A percentile compares a stretch with the other conserved stretches of the same genome.
Evolutionary conservation across 768 basidiomycete species (phyloP).

Genomic region (Amyloporia xantha): DNA sequence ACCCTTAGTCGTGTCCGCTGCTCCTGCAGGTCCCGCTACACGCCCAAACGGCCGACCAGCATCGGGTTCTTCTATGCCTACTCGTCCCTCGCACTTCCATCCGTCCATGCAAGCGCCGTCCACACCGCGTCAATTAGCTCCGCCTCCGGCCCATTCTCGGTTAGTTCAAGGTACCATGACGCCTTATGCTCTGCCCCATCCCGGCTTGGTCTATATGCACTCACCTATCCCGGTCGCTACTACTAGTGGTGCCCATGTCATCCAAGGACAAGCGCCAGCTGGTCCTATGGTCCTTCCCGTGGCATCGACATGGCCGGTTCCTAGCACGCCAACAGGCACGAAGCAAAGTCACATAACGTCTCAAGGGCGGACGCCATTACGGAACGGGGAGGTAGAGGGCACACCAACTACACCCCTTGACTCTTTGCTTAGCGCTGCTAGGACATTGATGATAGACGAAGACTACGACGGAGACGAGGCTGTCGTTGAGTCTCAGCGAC

Average conservation of each 20-base stretch:
- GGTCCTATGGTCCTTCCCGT: background rate
- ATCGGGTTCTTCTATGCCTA: no score
- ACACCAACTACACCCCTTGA: slow-evolving; percentile 43
- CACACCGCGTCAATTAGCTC: background rate
- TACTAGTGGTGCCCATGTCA: background rate
- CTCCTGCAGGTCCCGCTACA: no score
- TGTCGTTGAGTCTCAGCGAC: background rate
- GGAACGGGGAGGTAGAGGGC: slow-evolving; percentile 11
- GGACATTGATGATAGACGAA: slow-evolving; percentile 44
- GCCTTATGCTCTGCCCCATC: slow-evolving; percentile 1
- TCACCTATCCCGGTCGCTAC: slow-evolving; percentile 1
- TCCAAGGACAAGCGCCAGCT: background rate
- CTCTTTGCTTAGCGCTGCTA: slow-evolving; percentile 54
- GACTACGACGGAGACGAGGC: slow-evolving; percentile 19
- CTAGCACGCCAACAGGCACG: background rate
- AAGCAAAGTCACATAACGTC: slow-evolving; percentile 14
- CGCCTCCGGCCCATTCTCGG: background rate
- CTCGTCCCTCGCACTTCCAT: slow-evolving; percentile 15
- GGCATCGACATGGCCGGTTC: slow-evolving; percentile 2
- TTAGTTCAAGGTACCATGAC: background rate
- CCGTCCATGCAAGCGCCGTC: slow-evolving; percentile 9
- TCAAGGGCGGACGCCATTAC: slow-evolving; percentile 17
- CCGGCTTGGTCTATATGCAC: slow-evolving; percentile 10
- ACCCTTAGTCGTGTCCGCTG: no score
- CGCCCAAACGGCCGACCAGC: no score